Conservation (phyloP, 1,284 basidiomycete genomes). For the Phaffia rhodozyma region DNA sequence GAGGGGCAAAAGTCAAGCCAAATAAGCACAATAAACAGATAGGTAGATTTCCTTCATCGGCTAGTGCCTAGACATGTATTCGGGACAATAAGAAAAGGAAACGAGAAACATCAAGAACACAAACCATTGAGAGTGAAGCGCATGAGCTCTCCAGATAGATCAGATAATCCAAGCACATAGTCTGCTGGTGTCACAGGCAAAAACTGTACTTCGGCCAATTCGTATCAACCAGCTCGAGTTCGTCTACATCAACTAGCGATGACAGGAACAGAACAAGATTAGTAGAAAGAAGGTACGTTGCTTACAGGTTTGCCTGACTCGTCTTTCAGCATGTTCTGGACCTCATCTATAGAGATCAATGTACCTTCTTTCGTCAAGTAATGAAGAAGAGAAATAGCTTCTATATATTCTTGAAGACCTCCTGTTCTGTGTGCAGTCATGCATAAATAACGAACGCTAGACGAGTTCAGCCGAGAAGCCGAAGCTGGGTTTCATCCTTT, state of each 20-base stretch:
- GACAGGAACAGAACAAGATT: background rate
- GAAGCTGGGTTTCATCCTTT: background rate
- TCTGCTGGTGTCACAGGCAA: conserved; percentile 66
- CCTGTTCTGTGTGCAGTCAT: conserved; percentile 26
- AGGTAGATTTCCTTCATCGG: too few relatives aligned
- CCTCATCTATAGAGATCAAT: conserved; percentile 57
- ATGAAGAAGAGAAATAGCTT: conserved; percentile 78
- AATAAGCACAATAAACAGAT: background rate
- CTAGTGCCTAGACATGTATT: too few relatives aligned
- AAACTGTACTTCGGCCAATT: conserved; percentile 21
- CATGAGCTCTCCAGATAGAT: conserved; percentile 94
- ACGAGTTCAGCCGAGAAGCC: background rate
- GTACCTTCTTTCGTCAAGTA: conserved; percentile 57
- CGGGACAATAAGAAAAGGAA: background rate
- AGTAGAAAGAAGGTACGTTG: conserved; percentile 16
- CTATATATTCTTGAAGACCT: conserved; percentile 80
- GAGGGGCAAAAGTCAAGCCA: conserved; percentile 16
- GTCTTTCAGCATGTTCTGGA: conserved; percentile 53
- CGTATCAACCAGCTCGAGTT: conserved; percentile 19
- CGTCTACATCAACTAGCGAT: conserved; percentile 19
- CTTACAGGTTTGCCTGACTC: conserved; percentile 49
- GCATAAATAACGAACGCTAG: background rate
- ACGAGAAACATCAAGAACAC: conserved; percentile 2
- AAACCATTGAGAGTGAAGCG: conserved; percentile 63
- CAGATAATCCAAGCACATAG: conserved; percentile 83